Conservation (phyloP, 1,284 basidiomycete genomes). For the Microbotryum violaceum region DNA sequence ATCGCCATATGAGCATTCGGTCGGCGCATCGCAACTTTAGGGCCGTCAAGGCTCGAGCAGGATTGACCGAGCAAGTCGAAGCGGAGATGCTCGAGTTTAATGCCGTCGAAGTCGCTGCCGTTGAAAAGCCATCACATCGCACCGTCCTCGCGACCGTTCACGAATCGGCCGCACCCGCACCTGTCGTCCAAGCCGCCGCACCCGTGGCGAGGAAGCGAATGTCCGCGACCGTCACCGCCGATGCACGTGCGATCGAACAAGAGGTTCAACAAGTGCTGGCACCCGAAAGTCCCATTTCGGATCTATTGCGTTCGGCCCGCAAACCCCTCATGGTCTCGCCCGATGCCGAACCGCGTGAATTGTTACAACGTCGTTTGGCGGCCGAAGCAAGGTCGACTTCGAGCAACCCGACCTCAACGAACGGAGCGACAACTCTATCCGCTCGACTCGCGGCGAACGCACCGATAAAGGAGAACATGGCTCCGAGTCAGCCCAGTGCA, state of each 20-base stretch:
- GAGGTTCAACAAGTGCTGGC: conserved; percentile 94
- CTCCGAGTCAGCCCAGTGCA: too few species aligned
- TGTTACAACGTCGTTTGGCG: conserved; percentile 10
- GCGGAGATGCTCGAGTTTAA: conserved; percentile 20
- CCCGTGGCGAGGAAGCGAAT: too few species aligned
- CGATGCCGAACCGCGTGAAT: conserved; percentile 10
- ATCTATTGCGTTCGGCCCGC: conserved; percentile 72
- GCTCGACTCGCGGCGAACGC: neutral
- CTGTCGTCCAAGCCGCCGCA: too few species aligned
- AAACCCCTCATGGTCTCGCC: conserved; percentile 73
- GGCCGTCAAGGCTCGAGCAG: conserved; percentile 12
- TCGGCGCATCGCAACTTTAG: conserved; percentile 58
- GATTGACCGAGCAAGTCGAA: conserved; percentile 14
- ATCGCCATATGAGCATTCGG: conserved; percentile 53
- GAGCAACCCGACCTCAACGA: conserved; percentile 3
- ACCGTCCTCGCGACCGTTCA: too few species aligned
- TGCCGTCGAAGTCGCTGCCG: conserved; percentile 15
- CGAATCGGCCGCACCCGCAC: too few species aligned
- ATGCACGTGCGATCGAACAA: conserved; percentile 52
- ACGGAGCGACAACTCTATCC: neutral
- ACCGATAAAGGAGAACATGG: neutral
- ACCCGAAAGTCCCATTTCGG: conserved; percentile 88
- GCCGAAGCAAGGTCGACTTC: conserved; percentile 10
- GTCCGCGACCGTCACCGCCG: neutral
- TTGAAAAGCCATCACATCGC: too few species aligned